Conservation (phyloP, 2,329 filamentous ascomycete genomes). For the Fusarium begoniae region DNA sequence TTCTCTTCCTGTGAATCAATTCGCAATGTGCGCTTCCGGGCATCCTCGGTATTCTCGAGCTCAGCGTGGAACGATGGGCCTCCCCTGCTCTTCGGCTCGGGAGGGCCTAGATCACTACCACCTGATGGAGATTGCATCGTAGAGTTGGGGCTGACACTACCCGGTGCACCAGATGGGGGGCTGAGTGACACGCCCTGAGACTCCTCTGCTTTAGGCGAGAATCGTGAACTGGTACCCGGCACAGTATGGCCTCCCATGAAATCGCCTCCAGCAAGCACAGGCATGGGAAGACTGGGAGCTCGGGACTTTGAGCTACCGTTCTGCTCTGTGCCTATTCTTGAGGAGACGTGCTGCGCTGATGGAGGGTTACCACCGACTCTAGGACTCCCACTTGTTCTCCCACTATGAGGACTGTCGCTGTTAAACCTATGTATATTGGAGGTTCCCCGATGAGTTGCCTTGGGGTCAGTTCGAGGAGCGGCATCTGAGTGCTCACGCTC, state of each 20-base stretch:
- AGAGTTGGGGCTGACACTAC: slow-evolving; percentile 23
- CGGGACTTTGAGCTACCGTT: slow-evolving; percentile 2
- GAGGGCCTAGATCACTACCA: slow-evolving; percentile 4
- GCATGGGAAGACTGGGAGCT: slow-evolving; percentile 3
- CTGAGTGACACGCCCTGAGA: slow-evolving; percentile 29
- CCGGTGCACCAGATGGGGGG: slow-evolving; percentile 17
- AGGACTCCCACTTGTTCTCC: slow-evolving; percentile 12
- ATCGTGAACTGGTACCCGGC: background rate
- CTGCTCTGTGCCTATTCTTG: slow-evolving; percentile 3
- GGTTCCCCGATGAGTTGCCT: background rate
- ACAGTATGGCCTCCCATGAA: background rate
- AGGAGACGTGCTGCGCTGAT: slow-evolving; percentile 3
- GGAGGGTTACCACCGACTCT: background rate
- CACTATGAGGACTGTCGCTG: slow-evolving; percentile 21
- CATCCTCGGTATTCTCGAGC: slow-evolving; percentile 54
- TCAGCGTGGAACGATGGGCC: slow-evolving; percentile 45
- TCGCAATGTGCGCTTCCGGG: slow-evolving; percentile 56
- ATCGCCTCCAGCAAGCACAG: background rate
- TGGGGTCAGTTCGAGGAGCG: background rate
- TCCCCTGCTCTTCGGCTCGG: slow-evolving; percentile 2
- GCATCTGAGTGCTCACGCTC: background rate
- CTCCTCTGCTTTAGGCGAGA: background rate
- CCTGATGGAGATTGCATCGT: slow-evolving; percentile 13
- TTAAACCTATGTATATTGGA: slow-evolving; percentile 9
- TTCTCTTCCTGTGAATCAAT: slow-evolving; percentile 62